Evolutionary conservation across 768 basidiomycete species (phyloP).

Genomic region (Phanerochaete sordida): DNA sequence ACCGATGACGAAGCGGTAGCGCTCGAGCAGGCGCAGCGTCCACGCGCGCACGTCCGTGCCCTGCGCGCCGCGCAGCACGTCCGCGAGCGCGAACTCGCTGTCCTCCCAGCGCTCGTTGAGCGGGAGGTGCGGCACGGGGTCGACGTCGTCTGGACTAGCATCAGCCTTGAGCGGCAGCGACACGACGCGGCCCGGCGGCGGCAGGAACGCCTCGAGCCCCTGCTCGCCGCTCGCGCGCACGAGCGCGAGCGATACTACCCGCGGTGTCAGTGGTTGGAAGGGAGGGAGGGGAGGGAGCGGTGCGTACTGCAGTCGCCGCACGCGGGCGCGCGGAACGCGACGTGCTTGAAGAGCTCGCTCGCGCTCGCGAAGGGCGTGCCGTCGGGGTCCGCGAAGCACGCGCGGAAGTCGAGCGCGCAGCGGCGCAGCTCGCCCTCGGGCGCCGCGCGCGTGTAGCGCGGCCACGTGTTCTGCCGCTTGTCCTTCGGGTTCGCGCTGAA

Average conservation of each 20-base stretch:
- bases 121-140: slow-evolving; percentile 23
- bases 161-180: slow-evolving; percentile 7
- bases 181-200: slow-evolving; percentile 16
- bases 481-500: slow-evolving; percentile 4
- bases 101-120: slow-evolving; percentile 20
- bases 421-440: not conserved
- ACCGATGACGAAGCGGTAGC: slow-evolving; percentile 33
- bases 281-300: not conserved
- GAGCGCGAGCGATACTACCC: slow-evolving; percentile 28
- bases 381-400: slow-evolving; percentile 16
- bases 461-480: slow-evolving; percentile 16
- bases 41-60: slow-evolving; percentile 25
- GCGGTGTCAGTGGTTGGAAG: not conserved
- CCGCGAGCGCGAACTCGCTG: slow-evolving; percentile 21
- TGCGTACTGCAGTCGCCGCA: slow-evolving; percentile 14
- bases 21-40: slow-evolving; percentile 29
- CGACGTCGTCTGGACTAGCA: slow-evolving; percentile 2
- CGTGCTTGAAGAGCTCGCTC: slow-evolving; percentile 11
- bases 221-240: slow-evolving; percentile 26
- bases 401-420: slow-evolving; percentile 17
- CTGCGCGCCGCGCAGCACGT: slow-evolving; percentile 19
- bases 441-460: not conserved
- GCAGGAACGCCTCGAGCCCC: slow-evolving; percentile 35
- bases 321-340: slow-evolving; percentile 5
- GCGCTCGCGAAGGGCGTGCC: slow-evolving; percentile 2